These are phyloP conservation scores for Volvariella surrecta DNA, from an alignment of 1,284 basidiomycete genomes.

Conservation along the genomic window DNA sequence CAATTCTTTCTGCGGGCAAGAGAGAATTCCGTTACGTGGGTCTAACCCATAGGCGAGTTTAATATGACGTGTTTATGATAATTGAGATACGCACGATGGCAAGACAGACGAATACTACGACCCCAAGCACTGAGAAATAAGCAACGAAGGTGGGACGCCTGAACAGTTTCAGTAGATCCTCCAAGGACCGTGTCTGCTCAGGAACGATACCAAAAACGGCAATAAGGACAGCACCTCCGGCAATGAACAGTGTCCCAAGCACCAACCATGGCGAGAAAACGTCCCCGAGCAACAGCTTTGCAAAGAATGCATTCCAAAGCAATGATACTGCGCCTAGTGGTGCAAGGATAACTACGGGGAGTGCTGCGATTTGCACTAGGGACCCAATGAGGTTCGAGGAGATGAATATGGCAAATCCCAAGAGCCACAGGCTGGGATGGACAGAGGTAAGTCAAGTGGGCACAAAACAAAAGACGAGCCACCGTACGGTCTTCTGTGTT, in stretches of 20 bases:
- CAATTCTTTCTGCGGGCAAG: slow-evolving; percentile 17
- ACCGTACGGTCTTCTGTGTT: slow-evolving; percentile 76
- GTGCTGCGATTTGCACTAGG: slow-evolving; percentile 89
- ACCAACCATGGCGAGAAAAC: slow-evolving; percentile 82
- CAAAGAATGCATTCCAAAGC: slow-evolving; percentile 94
- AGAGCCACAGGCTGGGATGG: slow-evolving; percentile 61
- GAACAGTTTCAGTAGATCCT: slow-evolving; percentile 81
- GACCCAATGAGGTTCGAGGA: slow-evolving; percentile 90
- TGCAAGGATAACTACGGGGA: slow-evolving; percentile 89
- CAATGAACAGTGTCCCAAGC: slow-evolving; percentile 81
- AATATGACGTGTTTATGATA: background rate
- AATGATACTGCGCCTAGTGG: slow-evolving; percentile 90
- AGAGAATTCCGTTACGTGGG: slow-evolving; percentile 49
- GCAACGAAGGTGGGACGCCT: slow-evolving; percentile 71
- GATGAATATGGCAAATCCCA: slow-evolving; percentile 82
- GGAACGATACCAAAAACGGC: slow-evolving; percentile 89
- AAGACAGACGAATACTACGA: slow-evolving; percentile 54
- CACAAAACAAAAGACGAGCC: slow-evolving; percentile 19
- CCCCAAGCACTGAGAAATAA: slow-evolving; percentile 73
- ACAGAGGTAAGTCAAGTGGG: background rate
- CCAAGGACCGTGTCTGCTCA: slow-evolving; percentile 85
- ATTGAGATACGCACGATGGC: slow-evolving; percentile 42
- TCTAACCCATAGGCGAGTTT: slow-evolving; percentile 24
- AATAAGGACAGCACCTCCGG: slow-evolving; percentile 84
- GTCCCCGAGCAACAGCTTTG: slow-evolving; percentile 80